Evolutionary conservation across 495 filamentous ascomycete genomes (phyloP), one percentile per base, ranked within the genome.

Genomic region (Penicillium soppii): DNA sequence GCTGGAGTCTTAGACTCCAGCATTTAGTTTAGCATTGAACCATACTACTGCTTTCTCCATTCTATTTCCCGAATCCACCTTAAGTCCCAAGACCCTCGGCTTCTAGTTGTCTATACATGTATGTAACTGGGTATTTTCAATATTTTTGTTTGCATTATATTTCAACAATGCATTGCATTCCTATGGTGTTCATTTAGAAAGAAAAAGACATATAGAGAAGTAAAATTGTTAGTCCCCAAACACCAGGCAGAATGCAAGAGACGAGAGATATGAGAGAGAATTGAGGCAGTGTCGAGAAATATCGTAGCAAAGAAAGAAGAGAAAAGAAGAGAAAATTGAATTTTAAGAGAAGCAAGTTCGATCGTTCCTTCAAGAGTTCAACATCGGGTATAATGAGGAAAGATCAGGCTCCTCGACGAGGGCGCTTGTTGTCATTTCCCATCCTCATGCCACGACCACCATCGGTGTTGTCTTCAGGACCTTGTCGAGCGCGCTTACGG

Each of bases 361-460:
- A 36, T 40, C 42, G 15, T 39, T 27, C 42, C 40, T 22, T 30
- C 20, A 4, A 15, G 40, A 21, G 20, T 22, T 43, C 22, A 38
- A 39, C 33, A 46, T 23, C 30, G 25, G 9, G 19, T 30, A 40
- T 13, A 10, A 13, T 21, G 8, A 27, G 25, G 25, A 25, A 4
- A 4, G n/a, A 42, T 71, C 56, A 75, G 27, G 56, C 59, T 43
- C 74, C 74, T 30, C 74, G 70, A 40, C 74, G 70, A 41, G 70
- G 68, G 25, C 74, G 70, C 50, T 77, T 77, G 51, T 58, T 77
- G 3, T 77, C 74, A 50, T 59, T 63, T 19, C 70, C 69, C 52
- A 67, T 69, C 8, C 73, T 56, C 49, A 60, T 66, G 21, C 71
- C 71, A 17, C 71, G 64, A 38, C 62, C 66, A 48, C 70, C 66